Conservation (phyloP, 176 grass and related monocot genomes). For the Aegilops longissima region DNA sequence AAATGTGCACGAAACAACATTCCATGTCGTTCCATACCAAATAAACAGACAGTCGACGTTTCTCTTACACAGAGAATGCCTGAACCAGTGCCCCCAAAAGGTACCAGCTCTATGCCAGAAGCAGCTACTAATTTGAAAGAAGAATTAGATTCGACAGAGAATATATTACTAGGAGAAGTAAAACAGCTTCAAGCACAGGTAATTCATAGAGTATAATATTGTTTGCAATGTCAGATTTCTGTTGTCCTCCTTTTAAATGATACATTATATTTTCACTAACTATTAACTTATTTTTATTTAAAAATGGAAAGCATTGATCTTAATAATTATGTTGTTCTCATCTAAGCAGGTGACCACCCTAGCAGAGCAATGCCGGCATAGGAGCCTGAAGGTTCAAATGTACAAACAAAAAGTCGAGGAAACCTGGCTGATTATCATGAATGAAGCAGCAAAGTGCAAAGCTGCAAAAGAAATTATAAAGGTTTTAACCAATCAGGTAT, state of each 20-base stretch:
- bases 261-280: background rate
- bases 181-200: conserved; percentile 74
- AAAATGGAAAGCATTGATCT: background rate
- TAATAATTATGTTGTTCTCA: conserved; percentile 1
- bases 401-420: conserved; percentile 88
- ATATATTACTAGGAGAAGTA: conserved; percentile 62
- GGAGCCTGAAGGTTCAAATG: conserved; percentile 69
- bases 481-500: conserved; percentile 84
- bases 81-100: conserved; percentile 9
- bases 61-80: background rate
- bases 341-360: conserved; percentile 62
- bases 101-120: conserved; percentile 15
- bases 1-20: conserved; percentile 34
- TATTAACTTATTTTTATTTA: background rate
- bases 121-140: conserved; percentile 27
- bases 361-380: conserved; percentile 70
- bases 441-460: conserved; percentile 90
- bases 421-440: conserved; percentile 61
- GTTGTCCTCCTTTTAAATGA: background rate
- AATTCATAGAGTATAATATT: background rate
- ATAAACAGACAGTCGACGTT: conserved; percentile 15
- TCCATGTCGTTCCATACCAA: conserved; percentile 4
- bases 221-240: background rate
- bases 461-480: conserved; percentile 87
- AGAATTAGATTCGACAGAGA: conserved; percentile 58